Evolutionary conservation across 1,284 basidiomycete genomes (phyloP), one percentile per base, ranked within the genome.

Genomic region (Golubevia pallescens): DNA sequence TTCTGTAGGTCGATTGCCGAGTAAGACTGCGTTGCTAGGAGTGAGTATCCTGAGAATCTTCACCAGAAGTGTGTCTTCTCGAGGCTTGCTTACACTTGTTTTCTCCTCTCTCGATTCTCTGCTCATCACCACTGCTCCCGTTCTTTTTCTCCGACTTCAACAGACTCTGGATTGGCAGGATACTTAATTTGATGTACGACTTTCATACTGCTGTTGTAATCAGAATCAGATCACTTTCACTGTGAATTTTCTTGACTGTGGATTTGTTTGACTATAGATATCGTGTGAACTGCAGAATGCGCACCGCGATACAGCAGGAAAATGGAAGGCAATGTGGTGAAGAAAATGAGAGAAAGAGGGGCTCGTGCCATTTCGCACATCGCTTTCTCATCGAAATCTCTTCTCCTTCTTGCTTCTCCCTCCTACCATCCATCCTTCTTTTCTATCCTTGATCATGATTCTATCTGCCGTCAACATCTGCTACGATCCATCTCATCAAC

Each of bases 11-110:
- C 72, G 74, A 24, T 58, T 85, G 23, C 82, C 82, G 0, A 75
- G 68, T 51, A 77, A 76, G 63, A 84, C 81, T 14, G 82, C 81
- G 7, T 65, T 84, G 6, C 57, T 85, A 16, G 82, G 82, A 4
- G 76, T 75, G 60, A 58, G 73, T 73, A 28, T 28, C 28, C 28
- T 28, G 28, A 28, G 28, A 28, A 28, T 38, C 4, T 42, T 13
- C 28, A 28, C 28, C 28, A 28, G 28, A 28, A 28, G 28, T 28
- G 28, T 28, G 6, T 28, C 6, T 6, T 28, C 28, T 28, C 2
- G 6, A 28, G 2, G 2, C 6, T 28, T 6, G 2, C 28, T 28
- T 28, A 28, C 28, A 28, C 28, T 28, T 28, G 28, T 28, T 28
- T 28, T 28, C 28, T 28, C 6, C 28, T 28, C 6, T 28, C 28